Base-by-base conservation (phyloP, 116 monocot genomes). In the Cymodocea nodosa region DNA sequence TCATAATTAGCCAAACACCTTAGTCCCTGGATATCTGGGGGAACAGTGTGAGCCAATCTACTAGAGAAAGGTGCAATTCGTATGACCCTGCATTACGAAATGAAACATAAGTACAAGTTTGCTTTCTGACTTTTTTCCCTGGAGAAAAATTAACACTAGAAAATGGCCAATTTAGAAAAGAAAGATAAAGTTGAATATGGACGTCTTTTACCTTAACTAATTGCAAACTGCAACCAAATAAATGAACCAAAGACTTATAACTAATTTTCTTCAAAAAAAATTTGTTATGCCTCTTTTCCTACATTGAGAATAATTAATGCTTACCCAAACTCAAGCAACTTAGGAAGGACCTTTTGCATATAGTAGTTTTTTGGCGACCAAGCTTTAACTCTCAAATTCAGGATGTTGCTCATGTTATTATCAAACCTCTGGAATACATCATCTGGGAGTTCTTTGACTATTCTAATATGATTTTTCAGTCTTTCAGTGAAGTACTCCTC, bases 31-130 rank as follows among this genome's bases (percentile, higher is more conserved):
- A 98, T 79, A 54, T 62, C 67, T 50, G 88, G 64, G 61, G 92
- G 89, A 70, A 89, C 91, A 13, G 97, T 78, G 52, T 86, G 88
- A 68, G 92, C 92, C 78, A 98, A 80, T 80, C 97, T 85, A 72
- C 91, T 98, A 19, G 91, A 98, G 86, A 98, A 98, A 64, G 97
- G 97, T 51, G 91, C 97, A 74, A 98, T 91, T 19, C 97, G 77
- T 50, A 98, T 82, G 74, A 88, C 97, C 85, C 97, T 98, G 78
- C 59, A 85, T 64, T 18, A 61, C n/a, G 25, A 55, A 74, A 64
- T 68, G 68, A 15, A 78, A 17, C 60, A 63, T 48, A 67, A 52
- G 13, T 14, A 52, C 22, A 5, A 53, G 52, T 51, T 35, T 53
- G 7, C 52, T 25, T 66, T 3, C 0, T 13, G 12, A 49, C 7